Evolutionary conservation across 2,329 filamentous ascomycete genomes (phyloP), one percentile per base, ranked within the genome.

Genomic region (Pseudogymnoascus sp.): DNA sequence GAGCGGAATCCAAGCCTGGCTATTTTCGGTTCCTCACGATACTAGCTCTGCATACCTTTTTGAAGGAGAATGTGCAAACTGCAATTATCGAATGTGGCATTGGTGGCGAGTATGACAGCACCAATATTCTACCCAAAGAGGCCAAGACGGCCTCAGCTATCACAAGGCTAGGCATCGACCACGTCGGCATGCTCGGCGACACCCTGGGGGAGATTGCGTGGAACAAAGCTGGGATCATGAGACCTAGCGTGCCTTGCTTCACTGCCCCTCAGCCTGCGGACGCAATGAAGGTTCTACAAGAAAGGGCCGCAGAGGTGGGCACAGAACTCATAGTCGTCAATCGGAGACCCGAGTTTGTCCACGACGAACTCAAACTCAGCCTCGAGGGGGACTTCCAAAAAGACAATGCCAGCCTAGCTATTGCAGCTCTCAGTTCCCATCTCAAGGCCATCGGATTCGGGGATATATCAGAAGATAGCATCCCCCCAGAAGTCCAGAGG

Each of bases 1-100:
- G 35, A 61, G 50, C 40, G 59, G 42, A 53, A n/a, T 42, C 37
- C 75, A 96, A 96, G 74, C 95, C 95, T 0, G 89, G 92, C 61
- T 97, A 96, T 75, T 97, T 97, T 75, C 88, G 93, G 29, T 97
- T 90, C 72, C 75, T 99, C 72, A 97, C 93, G 0, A 80, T 99
- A 38, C 83, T 97, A 78, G 93, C 93, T 1, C 85, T 96, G 70
- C 92, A 96, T 71, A 83, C 88, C 1, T 99, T 96, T 69, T 72
- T 96, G 26, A 75, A 81, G 59, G 88, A 95, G 73, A 87, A 88
- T 0, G 87, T 97, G 0, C 81, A 87, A 66, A 86, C 86, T 17
- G 93, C 91, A 0, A 86, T 97, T 9, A 82, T 97, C 35, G 95
- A 99, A 76, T 96, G 91, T 70, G 95, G 95, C 0, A 96, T 97